A percentile compares a stretch with the other conserved stretches of the same genome.
Conservation (phyloP, 1,139 yeast genomes). For the Suhomyces guaymorum region DNA sequence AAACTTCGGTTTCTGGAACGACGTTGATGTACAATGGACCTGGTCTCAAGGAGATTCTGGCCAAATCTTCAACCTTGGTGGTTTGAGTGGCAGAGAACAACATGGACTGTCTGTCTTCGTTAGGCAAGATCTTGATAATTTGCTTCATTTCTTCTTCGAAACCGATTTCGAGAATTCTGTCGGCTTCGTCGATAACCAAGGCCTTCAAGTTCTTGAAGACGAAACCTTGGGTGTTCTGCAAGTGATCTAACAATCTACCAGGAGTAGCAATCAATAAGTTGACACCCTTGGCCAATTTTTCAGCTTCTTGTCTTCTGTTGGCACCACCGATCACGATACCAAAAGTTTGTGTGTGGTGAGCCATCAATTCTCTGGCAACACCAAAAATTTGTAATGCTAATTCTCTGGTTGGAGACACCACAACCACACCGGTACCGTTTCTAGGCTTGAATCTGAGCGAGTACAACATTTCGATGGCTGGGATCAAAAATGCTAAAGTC, state of each 20-base stretch:
- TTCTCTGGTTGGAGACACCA: slow-evolving; percentile 87
- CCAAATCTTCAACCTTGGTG: slow-evolving; percentile 96
- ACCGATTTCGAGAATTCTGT: slow-evolving; percentile 93
- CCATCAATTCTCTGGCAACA: slow-evolving; percentile 92
- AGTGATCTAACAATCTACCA: slow-evolving; percentile 92
- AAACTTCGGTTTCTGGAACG: slow-evolving; percentile 74
- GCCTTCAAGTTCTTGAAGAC: slow-evolving; percentile 94
- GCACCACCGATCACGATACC: slow-evolving; percentile 99
- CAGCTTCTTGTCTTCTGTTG: slow-evolving; percentile 95
- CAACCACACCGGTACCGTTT: slow-evolving; percentile 87
- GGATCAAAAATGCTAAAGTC: slow-evolving; percentile 90
- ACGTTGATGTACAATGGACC: slow-evolving; percentile 97
- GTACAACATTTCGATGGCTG: slow-evolving; percentile 89
- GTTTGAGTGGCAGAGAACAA: slow-evolving; percentile 98
- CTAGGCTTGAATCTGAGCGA: slow-evolving; percentile 88
- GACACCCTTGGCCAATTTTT: slow-evolving; percentile 89
- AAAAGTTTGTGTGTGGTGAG: slow-evolving; percentile 86
- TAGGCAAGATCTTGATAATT: slow-evolving; percentile 90
- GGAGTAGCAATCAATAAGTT: slow-evolving; percentile 95
- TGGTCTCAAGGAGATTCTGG: slow-evolving; percentile 90
- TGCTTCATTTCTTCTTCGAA: slow-evolving; percentile 99
- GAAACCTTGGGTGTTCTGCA: slow-evolving; percentile 93
- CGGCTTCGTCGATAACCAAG: slow-evolving; percentile 94
- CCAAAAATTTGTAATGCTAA: slow-evolving; percentile 96
- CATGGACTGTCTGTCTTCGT: slow-evolving; percentile 94